Base-by-base conservation (phyloP, 495 filamentous ascomycete genomes). In the Daldinia childiae region DNA sequence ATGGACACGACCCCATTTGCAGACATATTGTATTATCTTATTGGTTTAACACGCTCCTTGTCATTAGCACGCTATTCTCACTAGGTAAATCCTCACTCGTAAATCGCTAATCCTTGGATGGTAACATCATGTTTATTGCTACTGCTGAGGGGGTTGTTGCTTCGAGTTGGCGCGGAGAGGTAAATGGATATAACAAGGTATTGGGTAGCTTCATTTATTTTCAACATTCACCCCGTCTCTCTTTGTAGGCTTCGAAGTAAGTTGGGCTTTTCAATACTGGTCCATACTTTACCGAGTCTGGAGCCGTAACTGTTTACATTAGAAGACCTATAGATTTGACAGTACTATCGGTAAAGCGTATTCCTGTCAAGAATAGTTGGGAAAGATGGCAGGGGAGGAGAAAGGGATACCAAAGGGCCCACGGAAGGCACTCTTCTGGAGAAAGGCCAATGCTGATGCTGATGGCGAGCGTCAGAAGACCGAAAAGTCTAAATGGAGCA, bases 401-500 rank as follows among this genome's bases (percentile, higher is more conserved):
- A 48, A 41, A 29, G 36, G 54, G 50, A 41, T 30, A 26, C 26
- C 57, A 4, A 58, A 55, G 51, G 58, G 63, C 21, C 15, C 51
- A 7, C 58, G 64, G 62, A 64, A 50, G 19, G 29, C 45, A 34
- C 57, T 75, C 24, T 74, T 74, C 52, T 58, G 61, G 58, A 59
- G 57, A 41, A 62, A n/a, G 15, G 59, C 61, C 14, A 43, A 59
- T 24, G 30, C 41, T 34, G 57, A 59, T 24, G 26, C 41, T 39
- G 52, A 58, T 51, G 64, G 60, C 15, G 57, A 71, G 27, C 0
- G 19, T 26, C 61, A 15, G 17, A 55, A 43, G 19, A 59, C 45
- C 15, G 64, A 66, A 11, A 78, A 66, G 24, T 58, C 77, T 3
- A 79, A 88, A 81, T 93, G 91, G 86, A 92, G 85, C 7, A 83